A percentile compares a stretch with the other conserved stretches of the same genome.
Conservation (phyloP, 176 grass and related monocot species). For the Phragmites australis region DNA sequence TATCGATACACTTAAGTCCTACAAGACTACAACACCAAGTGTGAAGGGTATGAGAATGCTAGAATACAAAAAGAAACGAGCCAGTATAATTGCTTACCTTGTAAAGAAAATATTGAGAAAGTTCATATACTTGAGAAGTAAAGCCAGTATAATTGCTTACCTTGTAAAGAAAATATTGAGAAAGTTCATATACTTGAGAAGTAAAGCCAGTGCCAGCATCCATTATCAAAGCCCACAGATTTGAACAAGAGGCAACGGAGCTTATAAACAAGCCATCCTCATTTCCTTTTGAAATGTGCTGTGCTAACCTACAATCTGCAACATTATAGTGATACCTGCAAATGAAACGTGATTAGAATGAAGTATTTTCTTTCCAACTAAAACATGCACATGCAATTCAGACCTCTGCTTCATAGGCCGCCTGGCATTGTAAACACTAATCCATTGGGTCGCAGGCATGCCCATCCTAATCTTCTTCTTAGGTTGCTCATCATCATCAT, state of each 20-base stretch:
- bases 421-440: constrained; percentile 91
- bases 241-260: constrained; percentile 81
- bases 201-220: constrained; percentile 89
- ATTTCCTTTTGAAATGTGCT: constrained; percentile 86
- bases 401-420: constrained; percentile 96
- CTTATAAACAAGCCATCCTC: constrained; percentile 91
- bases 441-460: constrained; percentile 90
- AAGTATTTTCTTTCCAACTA: constrained; percentile 30
- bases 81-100: constrained; percentile 48
- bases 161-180: constrained; percentile 80
- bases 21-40: background rate
- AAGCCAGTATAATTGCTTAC: constrained; percentile 59
- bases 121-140: constrained; percentile 83
- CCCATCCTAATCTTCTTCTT: constrained; percentile 96
- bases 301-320: constrained; percentile 69
- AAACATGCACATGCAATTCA: constrained; percentile 4
- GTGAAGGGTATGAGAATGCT: background rate
- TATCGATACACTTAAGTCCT: background rate
- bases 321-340: constrained; percentile 98
- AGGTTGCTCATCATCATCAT: constrained; percentile 91
- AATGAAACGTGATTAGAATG: constrained; percentile 15
- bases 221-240: constrained; percentile 97
- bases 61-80: background rate
- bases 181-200: constrained; percentile 88
- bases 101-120: constrained; percentile 77